Percentiles rank a stretch among this genome's conserved stretches.
These are phyloP conservation scores for Hapsidospora chrysogenum DNA, from an alignment of 495 filamentous ascomycete species.

Conservation along the genomic window DNA sequence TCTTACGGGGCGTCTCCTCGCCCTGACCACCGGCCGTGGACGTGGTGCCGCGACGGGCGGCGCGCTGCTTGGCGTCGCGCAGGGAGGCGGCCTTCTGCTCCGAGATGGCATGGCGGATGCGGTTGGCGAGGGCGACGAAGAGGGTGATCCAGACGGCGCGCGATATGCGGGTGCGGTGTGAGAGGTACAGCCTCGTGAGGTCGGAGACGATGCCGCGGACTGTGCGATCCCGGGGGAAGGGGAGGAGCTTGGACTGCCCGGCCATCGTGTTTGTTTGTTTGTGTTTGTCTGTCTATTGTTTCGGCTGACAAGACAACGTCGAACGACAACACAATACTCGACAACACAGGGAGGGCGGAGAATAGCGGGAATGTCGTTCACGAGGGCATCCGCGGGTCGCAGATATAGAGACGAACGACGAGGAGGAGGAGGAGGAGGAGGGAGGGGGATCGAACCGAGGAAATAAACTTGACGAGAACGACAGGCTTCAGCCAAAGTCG, in stretches of 20 bases:
- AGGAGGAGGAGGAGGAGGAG: no score
- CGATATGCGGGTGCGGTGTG: constrained; percentile 76
- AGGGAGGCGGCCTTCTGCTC: constrained; percentile 81
- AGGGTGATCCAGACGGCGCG: constrained; percentile 85
- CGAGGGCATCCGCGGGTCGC: no score
- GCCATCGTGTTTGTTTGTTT: no score
- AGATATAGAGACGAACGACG: no score
- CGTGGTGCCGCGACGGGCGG: constrained; percentile 36
- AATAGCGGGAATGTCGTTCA: no score
- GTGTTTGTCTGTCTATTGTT: background rate
- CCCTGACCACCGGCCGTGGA: constrained; percentile 24
- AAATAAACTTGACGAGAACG: no score
- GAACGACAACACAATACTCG: no score
- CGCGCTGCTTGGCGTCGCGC: constrained; percentile 48
- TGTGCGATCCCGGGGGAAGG: constrained; percentile 45
- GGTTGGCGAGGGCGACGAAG: constrained; percentile 71
- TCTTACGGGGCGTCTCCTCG: constrained; percentile 41
- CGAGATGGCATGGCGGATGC: constrained; percentile 76
- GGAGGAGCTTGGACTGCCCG: constrained; percentile 65
- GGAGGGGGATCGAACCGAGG: no score
- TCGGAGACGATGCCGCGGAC: constrained; percentile 57
- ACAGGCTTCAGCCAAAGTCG: no score
- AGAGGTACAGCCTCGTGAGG: constrained; percentile 60
- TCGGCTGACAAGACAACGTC: no score
- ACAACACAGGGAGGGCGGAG: no score